phyloP scores from a whole-genome alignment of 306 rosid species.

The Prunus dulcis region DNA sequence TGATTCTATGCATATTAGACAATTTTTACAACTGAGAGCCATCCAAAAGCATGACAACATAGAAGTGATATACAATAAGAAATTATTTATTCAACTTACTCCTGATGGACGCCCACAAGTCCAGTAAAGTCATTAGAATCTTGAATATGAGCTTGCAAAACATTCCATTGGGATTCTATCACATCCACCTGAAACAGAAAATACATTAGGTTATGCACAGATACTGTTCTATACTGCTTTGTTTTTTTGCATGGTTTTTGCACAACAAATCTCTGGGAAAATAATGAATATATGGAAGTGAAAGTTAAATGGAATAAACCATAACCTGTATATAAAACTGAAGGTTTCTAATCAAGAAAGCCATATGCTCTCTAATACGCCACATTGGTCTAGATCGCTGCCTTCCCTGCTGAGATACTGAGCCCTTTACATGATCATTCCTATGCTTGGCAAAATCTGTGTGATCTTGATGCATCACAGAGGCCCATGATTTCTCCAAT shows the following conservation, averaged over 20 bases:
- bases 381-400: constrained; percentile 81
- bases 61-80: constrained; percentile 14
- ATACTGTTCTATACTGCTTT: not conserved
- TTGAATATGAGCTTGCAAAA: constrained; percentile 87
- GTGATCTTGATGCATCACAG: constrained; percentile 90
- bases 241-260: not conserved
- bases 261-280: not conserved
- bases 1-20: constrained; percentile 10
- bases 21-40: not conserved
- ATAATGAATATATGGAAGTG: not conserved
- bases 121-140: constrained; percentile 88
- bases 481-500: constrained; percentile 95
- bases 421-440: constrained; percentile 45
- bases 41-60: constrained; percentile 10
- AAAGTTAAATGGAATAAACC: constrained; percentile 9
- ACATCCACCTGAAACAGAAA: constrained; percentile 73
- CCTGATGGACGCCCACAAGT: constrained; percentile 91
- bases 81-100: constrained; percentile 48
- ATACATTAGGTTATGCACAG: not conserved
- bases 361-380: constrained; percentile 87
- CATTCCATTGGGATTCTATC: constrained; percentile 95
- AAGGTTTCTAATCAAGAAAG: constrained; percentile 94
- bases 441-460: constrained; percentile 62
- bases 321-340: constrained; percentile 93
- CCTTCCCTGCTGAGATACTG: constrained; percentile 49